Base-by-base conservation (phyloP, 768 basidiomycete species). In the Psilocybe sp. region DNA sequence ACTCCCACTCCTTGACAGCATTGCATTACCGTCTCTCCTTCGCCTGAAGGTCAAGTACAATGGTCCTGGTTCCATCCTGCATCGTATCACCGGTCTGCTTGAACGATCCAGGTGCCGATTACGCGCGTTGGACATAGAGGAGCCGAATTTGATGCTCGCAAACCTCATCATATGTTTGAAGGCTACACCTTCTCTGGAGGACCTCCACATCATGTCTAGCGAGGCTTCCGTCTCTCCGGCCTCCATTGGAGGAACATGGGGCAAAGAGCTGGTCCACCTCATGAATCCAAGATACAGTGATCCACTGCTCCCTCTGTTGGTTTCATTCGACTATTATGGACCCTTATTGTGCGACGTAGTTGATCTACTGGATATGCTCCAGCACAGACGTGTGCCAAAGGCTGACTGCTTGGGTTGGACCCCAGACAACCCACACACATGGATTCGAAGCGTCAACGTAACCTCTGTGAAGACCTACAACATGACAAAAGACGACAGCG, bases 1-100 rank as follows among this genome's bases (percentile, higher is more conserved):
- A 3, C 50, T 58, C 2, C 50, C 54, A 3, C 53, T 64, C 9
- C 45, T 64, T 18, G 50, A 62, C 32, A 50, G 39, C 16, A 34
- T 64, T 0, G 52, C 53, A 2, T 51, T 64, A 15, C 61, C 63
- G 11, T 46, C 54, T 5, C 53, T 64, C 7, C 47, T 46, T 11
- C 51, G 57, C 7, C 47, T 64, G n/a, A 40, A 52, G 13, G 42
- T 61, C 13, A 40, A 52, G 32, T 59, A 54, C 43, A 47, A 48
- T 14, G 60, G 57, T 6, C 46, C 51, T 6, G 55, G 48, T 8
- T 45, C 51, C 39, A 48, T 54, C 4, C 58, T 61, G 15, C 45
- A 49, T 1, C 31, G 53, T 14, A 50, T 61, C 43, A 43, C 44
- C 14, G 44, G 57, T 7, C 52, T 61, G 31, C 51, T 59, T 8